phyloP scores from a whole-genome alignment of 148 eudicot species.

The Camellia granthamiana region DNA sequence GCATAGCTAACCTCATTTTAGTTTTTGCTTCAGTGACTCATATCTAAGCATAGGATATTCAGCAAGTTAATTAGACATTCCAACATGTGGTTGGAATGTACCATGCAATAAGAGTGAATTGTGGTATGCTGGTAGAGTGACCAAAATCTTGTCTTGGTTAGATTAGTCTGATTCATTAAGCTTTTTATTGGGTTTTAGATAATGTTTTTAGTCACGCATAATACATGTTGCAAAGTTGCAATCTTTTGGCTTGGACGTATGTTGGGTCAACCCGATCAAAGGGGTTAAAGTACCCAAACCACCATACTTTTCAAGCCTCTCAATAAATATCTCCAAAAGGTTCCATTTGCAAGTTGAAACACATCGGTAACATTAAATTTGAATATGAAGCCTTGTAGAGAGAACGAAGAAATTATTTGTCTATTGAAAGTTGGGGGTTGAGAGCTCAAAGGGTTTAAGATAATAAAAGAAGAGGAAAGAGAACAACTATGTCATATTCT shows the following conservation, averaged over 20 bases:
- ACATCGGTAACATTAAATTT: no score
- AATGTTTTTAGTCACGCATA: not conserved
- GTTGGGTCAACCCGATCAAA: not conserved
- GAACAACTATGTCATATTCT: not conserved
- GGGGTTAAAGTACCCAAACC: no score
- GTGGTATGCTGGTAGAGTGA: not conserved
- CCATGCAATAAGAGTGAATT: not conserved
- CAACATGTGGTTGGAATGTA: not conserved
- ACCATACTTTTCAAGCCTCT: no score
- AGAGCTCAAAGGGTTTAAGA: no score
- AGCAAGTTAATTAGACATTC: not conserved
- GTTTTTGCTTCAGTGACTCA: not conserved
- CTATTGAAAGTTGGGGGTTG: no score
- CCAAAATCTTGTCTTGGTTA: not conserved
- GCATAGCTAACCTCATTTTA: not conserved
- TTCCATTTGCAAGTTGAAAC: no score
- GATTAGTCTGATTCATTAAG: not conserved
- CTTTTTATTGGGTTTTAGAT: not conserved
- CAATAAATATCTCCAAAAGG: no score
- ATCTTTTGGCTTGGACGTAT: not conserved
- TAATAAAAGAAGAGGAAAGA: no score
- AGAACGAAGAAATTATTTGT: no score
- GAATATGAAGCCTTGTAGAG: no score
- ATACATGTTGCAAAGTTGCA: not conserved
- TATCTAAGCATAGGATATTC: not conserved